Conservation (phyloP, 176 grass and related monocot species). For the Avena insularis region DNA sequence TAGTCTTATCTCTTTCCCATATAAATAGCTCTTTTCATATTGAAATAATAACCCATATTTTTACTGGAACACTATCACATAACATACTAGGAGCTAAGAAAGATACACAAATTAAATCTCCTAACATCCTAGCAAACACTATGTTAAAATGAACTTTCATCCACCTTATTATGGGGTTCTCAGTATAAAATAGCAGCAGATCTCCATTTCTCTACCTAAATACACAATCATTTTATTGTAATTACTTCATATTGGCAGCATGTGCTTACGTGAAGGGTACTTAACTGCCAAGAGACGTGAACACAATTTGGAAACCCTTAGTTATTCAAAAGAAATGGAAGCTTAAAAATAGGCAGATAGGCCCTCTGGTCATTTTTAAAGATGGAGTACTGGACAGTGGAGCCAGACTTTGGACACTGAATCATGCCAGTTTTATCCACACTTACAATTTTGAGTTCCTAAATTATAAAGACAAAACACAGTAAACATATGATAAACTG, state of each 20-base stretch:
- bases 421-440: conserved; percentile 9
- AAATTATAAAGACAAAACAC: not conserved
- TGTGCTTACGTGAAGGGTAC: not conserved
- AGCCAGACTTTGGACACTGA: not conserved
- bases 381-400: conserved; percentile 19
- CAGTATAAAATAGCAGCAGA: conserved; percentile 28
- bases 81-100: not conserved
- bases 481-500: conserved; percentile 23
- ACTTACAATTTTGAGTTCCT: not conserved
- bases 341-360: conserved; percentile 13
- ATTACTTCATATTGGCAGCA: conserved; percentile 2
- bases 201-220: conserved; percentile 21
- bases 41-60: not conserved
- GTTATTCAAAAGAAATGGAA: conserved; percentile 14
- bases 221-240: not conserved
- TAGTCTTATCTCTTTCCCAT: conserved; percentile 1
- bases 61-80: conserved; percentile 11
- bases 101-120: conserved; percentile 16
- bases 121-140: conserved; percentile 5
- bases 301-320: not conserved
- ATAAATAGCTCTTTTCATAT: not conserved
- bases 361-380: not conserved
- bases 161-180: not conserved
- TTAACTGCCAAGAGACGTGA: conserved; percentile 10
- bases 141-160: conserved; percentile 14